Conservation (phyloP, 768 basidiomycete genomes). For the Pisolithus marmoratus region DNA sequence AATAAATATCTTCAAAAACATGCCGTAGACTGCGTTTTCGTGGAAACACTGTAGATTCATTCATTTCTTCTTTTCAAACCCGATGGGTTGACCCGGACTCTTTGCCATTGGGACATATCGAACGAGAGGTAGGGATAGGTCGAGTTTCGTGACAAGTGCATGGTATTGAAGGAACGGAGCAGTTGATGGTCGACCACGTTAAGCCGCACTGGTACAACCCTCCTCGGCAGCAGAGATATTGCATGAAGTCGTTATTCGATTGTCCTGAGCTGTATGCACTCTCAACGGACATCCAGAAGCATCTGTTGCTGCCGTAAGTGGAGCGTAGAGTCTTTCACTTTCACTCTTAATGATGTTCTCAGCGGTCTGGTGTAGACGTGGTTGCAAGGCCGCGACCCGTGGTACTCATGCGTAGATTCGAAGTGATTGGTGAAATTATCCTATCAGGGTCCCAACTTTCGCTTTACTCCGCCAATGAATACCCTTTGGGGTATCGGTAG, state of each 20-base stretch:
- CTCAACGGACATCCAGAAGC: conserved; percentile 21
- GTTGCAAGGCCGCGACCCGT: conserved; percentile 19
- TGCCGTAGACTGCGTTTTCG: conserved; percentile 59
- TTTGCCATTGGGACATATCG: conserved; percentile 37
- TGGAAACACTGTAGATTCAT: conserved; percentile 49
- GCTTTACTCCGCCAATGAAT: conserved; percentile 63
- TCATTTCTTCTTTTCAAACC: conserved; percentile 34
- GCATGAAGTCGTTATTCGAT: conserved; percentile 56
- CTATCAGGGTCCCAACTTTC: conserved; percentile 75
- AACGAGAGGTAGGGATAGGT: conserved; percentile 30
- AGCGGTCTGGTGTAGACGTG: conserved; percentile 25
- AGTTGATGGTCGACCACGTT: conserved; percentile 57
- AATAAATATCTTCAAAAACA: conserved; percentile 46
- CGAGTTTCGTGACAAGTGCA: background rate
- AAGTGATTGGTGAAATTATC: conserved; percentile 59
- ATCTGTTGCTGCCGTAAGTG: background rate
- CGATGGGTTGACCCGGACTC: conserved; percentile 34
- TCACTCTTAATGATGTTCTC: conserved; percentile 4
- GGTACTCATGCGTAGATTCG: conserved; percentile 54
- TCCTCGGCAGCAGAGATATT: conserved; percentile 56
- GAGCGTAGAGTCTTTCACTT: too few species aligned
- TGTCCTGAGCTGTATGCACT: conserved; percentile 64
- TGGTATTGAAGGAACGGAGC: conserved; percentile 1
- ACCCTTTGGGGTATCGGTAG: conserved; percentile 77
- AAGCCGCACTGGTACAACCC: conserved; percentile 65